Base-by-base conservation (phyloP, 495 filamentous ascomycete genomes). In the Talaromyces liani region DNA sequence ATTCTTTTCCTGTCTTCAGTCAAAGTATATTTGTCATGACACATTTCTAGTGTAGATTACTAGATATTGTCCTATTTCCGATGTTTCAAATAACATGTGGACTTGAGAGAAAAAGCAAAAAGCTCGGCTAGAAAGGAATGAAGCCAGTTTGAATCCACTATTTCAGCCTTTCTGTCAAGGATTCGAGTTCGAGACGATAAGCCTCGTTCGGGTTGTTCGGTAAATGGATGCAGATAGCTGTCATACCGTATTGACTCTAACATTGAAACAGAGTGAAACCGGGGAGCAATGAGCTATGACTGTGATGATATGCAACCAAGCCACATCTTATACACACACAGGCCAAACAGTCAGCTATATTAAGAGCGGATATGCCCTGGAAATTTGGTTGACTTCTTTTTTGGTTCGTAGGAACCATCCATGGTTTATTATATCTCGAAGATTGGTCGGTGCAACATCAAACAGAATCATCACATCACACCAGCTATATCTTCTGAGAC, bases 261-360 rank as follows among this genome's bases (percentile, higher is more conserved):
- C 22, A 24, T 24, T 24, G 1, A 24, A 41, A 27, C 27, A 27
- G 27, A 27, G 36, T 41, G 36, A 41, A 41, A 41, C 36, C 10
- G 36, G 36, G 36, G 36, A 41, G 36, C 14, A 41, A 12, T 16
- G 9, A 41, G 36, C 36, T 20, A 49, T 49, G 45, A 49, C n/a
- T 49, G 45, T 49, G 45, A 49, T 49, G 45, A 49, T 49, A 49
- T 49, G n/a, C 45, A 49, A 49, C n/a, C 36, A 49, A 49, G 45
- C 45, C 45, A 49, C 45, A 49, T 20, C n/a, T 49, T 45, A 45
- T 16, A 45, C 14, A 45, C 41, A 45, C 41, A n/a, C 5, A 18
- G 18, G 33, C 41, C 7, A 20, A 18, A 49, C 18, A 6, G n/a
- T 8, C 53, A 56, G 25, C 53, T 56, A 56, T 56, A 56, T 14